A percentile compares a stretch with the other conserved stretches of the same genome.
Evolutionary conservation across 768 basidiomycete species (phyloP).

Genomic region (Lentinula boryana): DNA sequence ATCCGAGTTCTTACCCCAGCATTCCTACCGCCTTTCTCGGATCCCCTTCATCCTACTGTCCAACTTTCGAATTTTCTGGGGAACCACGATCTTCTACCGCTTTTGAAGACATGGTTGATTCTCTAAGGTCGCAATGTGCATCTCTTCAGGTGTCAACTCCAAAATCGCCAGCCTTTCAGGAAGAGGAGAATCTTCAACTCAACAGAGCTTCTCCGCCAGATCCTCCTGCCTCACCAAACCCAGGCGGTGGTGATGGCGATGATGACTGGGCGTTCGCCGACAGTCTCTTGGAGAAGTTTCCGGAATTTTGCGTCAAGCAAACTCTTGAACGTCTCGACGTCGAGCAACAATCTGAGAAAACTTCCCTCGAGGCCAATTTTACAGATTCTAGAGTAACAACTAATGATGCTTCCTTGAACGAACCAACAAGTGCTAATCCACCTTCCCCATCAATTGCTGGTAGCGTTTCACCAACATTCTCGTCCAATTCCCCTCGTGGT

Average conservation of each 20-base stretch:
- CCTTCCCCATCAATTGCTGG: conserved; percentile 11
- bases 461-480: conserved; percentile 18
- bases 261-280: conserved; percentile 35
- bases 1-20: conserved; percentile 24
- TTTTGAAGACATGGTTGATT: conserved; percentile 40
- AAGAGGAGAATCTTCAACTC: neutral
- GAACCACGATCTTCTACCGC: conserved; percentile 21
- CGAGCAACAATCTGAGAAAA: neutral
- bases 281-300: conserved; percentile 12
- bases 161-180: conserved; percentile 1
- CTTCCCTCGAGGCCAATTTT: neutral
- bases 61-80: conserved; percentile 23
- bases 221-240: conserved; percentile 8
- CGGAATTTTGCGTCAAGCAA: neutral
- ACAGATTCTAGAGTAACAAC: no score
- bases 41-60: conserved; percentile 30
- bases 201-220: neutral
- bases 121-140: conserved; percentile 33
- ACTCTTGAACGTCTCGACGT: neutral
- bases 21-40: conserved; percentile 40
- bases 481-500: conserved; percentile 18
- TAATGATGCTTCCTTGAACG: neutral
- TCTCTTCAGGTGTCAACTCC: conserved; percentile 12
- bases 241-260: conserved; percentile 13
- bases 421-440: neutral